These are phyloP conservation scores for Botrytis fabae DNA, from an alignment of 2,329 filamentous ascomycete genomes.

Conservation along the genomic window DNA sequence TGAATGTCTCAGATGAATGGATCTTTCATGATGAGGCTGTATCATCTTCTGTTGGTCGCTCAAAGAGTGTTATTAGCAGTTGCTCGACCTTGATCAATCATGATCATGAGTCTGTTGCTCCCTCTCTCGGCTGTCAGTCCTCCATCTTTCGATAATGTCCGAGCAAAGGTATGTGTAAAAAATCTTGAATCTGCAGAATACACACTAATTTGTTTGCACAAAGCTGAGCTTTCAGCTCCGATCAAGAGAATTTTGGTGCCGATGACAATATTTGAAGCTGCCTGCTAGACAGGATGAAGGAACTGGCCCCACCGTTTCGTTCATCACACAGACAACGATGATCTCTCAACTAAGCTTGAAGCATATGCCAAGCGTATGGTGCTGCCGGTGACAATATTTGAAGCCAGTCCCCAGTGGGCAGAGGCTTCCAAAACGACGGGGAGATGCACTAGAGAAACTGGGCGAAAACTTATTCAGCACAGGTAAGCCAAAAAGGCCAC, in stretches of 20 bases:
- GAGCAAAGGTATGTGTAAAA: neutral
- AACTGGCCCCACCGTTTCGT: slow-evolving; percentile 48
- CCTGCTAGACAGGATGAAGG: slow-evolving; percentile 31
- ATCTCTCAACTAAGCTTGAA: slow-evolving; percentile 49
- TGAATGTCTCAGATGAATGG: neutral
- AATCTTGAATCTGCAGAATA: neutral
- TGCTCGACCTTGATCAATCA: neutral
- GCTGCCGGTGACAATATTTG: neutral
- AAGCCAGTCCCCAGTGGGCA: neutral
- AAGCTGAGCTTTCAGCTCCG: neutral
- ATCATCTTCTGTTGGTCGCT: neutral
- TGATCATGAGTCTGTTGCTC: neutral
- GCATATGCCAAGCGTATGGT: slow-evolving; percentile 48
- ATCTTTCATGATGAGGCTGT: neutral
- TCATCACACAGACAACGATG: slow-evolving; percentile 61
- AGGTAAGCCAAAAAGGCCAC: neutral
- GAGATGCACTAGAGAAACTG: neutral
- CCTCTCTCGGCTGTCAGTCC: neutral
- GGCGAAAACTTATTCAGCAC: neutral
- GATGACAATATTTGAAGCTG: neutral
- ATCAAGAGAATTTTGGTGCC: neutral
- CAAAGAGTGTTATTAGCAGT: neutral
- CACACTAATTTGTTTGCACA: neutral
- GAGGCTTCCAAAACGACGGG: neutral
- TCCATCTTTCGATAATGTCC: neutral